phyloP scores from a whole-genome alignment of 352 stramenopile species.

The Phytophthora crassamura region DNA sequence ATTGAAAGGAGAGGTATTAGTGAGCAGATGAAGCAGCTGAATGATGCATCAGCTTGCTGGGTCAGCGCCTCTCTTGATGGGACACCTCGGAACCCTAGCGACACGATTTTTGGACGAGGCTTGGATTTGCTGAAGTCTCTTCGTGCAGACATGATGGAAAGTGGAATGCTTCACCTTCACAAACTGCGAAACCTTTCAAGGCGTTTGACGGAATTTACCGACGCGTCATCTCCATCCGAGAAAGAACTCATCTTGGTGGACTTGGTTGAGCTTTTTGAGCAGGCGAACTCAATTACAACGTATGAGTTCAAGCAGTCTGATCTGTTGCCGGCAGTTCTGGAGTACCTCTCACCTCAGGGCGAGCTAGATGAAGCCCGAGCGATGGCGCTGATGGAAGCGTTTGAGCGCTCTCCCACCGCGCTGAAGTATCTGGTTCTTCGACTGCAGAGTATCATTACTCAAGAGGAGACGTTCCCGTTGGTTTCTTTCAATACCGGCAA shows the following conservation, averaged over 20 bases:
- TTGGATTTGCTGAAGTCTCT: constrained; percentile 62
- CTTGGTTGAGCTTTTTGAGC: constrained; percentile 79
- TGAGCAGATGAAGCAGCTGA: constrained; percentile 73
- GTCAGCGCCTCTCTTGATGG: constrained; percentile 26
- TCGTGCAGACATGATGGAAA: constrained; percentile 74
- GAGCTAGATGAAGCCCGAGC: constrained; percentile 46
- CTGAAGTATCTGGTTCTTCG: constrained; percentile 66
- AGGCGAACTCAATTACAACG: constrained; percentile 79
- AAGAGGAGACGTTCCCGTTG: constrained; percentile 73
- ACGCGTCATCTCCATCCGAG: constrained; percentile 34
- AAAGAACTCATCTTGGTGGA: constrained; percentile 69
- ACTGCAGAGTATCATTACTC: constrained; percentile 79
- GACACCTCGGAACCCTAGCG: constrained; percentile 7
- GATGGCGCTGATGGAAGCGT: constrained; percentile 47
- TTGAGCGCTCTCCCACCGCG: constrained; percentile 52
- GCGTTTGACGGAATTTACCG: constrained; percentile 56
- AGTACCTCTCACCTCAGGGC: constrained; percentile 50
- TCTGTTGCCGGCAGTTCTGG: constrained; percentile 67
- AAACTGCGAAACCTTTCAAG: constrained; percentile 75
- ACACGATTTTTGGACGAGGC: constrained; percentile 67
- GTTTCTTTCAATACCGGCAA: constrained; percentile 70
- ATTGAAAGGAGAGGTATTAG: constrained; percentile 84
- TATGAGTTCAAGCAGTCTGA: constrained; percentile 89
- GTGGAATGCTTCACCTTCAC: constrained; percentile 77
- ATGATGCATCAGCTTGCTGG: constrained; percentile 51